Conservation (phyloP, 495 filamentous ascomycete species). For the Chaetomium cochliodes region DNA sequence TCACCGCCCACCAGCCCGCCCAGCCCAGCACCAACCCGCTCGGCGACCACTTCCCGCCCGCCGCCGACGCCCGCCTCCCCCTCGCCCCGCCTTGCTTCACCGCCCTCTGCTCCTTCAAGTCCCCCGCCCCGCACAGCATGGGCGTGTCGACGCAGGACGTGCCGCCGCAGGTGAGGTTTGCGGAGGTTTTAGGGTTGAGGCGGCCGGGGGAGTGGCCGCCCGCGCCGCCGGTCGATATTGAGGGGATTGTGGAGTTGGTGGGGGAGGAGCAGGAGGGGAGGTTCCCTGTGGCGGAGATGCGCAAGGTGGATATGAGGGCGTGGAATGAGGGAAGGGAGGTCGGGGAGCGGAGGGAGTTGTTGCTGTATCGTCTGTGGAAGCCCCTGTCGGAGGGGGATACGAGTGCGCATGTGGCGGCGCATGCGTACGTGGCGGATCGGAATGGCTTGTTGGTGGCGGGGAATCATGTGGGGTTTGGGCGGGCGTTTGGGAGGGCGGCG, state of each 20-base stretch:
- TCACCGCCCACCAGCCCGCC: conserved; percentile 55
- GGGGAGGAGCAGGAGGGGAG: conserved; percentile 35
- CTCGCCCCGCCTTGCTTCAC: conserved; percentile 57
- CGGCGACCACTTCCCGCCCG: conserved; percentile 35
- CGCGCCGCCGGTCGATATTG: conserved; percentile 44
- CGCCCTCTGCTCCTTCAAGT: conserved; percentile 62
- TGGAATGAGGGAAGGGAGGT: conserved; percentile 54
- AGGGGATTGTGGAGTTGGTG: conserved; percentile 26
- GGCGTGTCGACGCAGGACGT: conserved; percentile 38
- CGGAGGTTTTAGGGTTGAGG: conserved; percentile 35
- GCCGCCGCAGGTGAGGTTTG: conserved; percentile 40
- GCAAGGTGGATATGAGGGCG: conserved; percentile 60
- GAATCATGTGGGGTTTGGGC: conserved; percentile 57
- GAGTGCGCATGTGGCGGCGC: conserved; percentile 62
- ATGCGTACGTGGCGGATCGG: conserved; percentile 66
- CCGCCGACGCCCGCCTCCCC: conserved; percentile 39
- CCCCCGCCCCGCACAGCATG: conserved; percentile 33
- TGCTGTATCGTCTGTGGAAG: conserved; percentile 56
- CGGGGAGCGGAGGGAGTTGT: conserved; percentile 58
- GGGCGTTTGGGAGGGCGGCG: conserved; percentile 53
- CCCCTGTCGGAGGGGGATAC: conserved; percentile 37
- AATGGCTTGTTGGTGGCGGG: conserved; percentile 65
- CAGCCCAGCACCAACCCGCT: conserved; percentile 35
- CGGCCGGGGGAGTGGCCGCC: conserved; percentile 42
- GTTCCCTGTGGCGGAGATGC: conserved; percentile 61